Evolutionary conservation across 371 early-diverging fungal species (phyloP).

Genomic region (Parasitella parasitica): DNA sequence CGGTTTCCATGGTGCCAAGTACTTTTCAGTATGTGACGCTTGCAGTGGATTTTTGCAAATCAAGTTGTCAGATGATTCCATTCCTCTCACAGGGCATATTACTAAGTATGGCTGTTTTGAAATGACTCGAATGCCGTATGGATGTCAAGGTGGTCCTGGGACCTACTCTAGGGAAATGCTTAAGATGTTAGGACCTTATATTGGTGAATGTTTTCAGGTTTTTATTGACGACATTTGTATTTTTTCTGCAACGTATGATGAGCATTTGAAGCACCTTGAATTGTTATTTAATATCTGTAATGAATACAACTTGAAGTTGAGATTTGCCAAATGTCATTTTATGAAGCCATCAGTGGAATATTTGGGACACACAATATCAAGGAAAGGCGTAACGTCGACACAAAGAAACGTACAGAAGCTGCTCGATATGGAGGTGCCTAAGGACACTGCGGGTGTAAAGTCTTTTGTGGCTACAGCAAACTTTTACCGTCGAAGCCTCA

Average conservation of each 20-base stretch:
- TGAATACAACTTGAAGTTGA: slow-evolving; percentile 30
- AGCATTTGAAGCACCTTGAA: slow-evolving; percentile 36
- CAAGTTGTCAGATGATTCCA: slow-evolving; percentile 1
- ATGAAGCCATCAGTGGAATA: slow-evolving; percentile 17
- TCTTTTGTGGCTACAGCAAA: slow-evolving; percentile 30
- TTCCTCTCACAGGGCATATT: slow-evolving; percentile 44
- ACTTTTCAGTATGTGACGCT: slow-evolving; percentile 9
- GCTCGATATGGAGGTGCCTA: slow-evolving; percentile 2
- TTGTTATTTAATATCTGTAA: slow-evolving; percentile 31
- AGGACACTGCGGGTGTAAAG: slow-evolving; percentile 14
- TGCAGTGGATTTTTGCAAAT: slow-evolving; percentile 47
- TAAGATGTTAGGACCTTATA: neutral
- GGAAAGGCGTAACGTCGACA: slow-evolving; percentile 17
- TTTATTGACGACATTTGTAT: slow-evolving; percentile 55
- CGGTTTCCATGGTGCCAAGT: slow-evolving; percentile 9
- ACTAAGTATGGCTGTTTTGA: slow-evolving; percentile 45
- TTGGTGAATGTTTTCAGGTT: slow-evolving; percentile 9
- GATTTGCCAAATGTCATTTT: slow-evolving; percentile 44
- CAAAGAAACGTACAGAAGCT: slow-evolving; percentile 11
- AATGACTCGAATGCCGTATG: slow-evolving; percentile 54
- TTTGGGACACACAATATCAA: slow-evolving; percentile 37
- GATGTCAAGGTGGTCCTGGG: slow-evolving; percentile 1
- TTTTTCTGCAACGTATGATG: slow-evolving; percentile 26
- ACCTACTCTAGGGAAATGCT: neutral
- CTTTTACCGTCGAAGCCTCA: slow-evolving; percentile 38